Percentiles rank a stretch among this genome's conserved stretches.
Evolutionary conservation across 345 rosid genomes (phyloP).

Genomic region (Brassica nigra): DNA sequence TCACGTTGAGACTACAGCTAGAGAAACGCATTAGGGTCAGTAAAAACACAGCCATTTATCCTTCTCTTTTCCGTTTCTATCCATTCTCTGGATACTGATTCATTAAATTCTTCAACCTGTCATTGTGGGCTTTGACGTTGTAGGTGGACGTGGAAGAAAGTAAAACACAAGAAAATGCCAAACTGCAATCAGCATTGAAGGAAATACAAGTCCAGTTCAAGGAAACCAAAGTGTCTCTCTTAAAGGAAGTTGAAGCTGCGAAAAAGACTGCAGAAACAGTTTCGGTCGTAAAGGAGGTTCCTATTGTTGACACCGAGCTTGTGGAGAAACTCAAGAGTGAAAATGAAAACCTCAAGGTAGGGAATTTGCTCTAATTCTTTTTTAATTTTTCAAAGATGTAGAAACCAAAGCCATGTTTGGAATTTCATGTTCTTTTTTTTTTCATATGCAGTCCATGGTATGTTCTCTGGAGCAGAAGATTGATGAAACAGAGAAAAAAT

Average conservation of each 20-base stretch:
- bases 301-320: slow-evolving; percentile 62
- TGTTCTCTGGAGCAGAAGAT: slow-evolving; percentile 78
- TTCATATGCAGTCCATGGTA: slow-evolving; percentile 62
- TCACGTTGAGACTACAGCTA: slow-evolving; percentile 72
- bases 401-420: slow-evolving; percentile 10
- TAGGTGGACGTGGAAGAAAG: slow-evolving; percentile 87
- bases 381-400: neutral
- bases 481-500: slow-evolving; percentile 81
- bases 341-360: slow-evolving; percentile 85
- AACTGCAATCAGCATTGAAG: neutral
- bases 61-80: neutral
- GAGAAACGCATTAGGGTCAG: slow-evolving; percentile 86
- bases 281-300: slow-evolving; percentile 78
- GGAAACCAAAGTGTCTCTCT: slow-evolving; percentile 14
- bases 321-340: slow-evolving; percentile 74
- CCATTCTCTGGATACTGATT: slow-evolving; percentile 18
- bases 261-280: slow-evolving; percentile 58
- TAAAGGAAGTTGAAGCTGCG: slow-evolving; percentile 74
- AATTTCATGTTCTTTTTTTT: slow-evolving; percentile 6
- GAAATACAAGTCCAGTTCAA: neutral
- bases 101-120: slow-evolving; percentile 9
- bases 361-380: slow-evolving; percentile 3
- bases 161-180: slow-evolving; percentile 73
- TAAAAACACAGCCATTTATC: slow-evolving; percentile 4
- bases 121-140: slow-evolving; percentile 29